A percentile compares a stretch with the other conserved stretches of the same genome.
Evolutionary conservation across 257 asterid genomes (phyloP).

Genomic region (Nicotiana noctiflora): DNA sequence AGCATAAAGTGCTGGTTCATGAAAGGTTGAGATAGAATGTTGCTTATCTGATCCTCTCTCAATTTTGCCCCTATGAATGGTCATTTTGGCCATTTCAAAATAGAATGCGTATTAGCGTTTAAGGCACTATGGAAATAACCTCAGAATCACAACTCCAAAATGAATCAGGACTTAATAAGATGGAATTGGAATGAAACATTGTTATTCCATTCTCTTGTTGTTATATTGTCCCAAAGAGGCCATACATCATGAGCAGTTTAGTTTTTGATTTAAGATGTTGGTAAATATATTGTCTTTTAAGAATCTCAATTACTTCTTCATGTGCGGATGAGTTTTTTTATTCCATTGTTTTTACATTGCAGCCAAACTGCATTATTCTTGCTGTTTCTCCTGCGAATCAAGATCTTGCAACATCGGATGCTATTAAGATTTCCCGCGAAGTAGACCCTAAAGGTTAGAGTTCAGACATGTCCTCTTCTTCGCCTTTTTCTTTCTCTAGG

Average conservation of each 20-base stretch:
- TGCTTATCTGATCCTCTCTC: background rate
- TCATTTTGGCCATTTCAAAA: background rate
- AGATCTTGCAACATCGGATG: conserved; percentile 30
- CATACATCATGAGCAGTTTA: background rate
- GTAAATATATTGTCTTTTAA: background rate
- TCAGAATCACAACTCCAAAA: background rate
- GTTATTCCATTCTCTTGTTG: background rate
- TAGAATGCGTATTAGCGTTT: background rate
- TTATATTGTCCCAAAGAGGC: background rate
- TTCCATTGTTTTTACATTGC: conserved; percentile 3
- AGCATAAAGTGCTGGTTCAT: background rate
- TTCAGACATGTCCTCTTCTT: background rate
- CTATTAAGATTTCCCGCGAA: conserved; percentile 28
- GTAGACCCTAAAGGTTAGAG: conserved; percentile 27
- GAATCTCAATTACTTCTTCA: background rate
- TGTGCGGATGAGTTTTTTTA: background rate
- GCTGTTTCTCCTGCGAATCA: conserved; percentile 31
- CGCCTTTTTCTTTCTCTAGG: background rate
- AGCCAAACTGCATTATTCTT: conserved; percentile 28
- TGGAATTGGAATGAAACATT: background rate
- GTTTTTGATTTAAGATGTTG: background rate
- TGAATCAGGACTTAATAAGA: background rate
- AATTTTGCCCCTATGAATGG: background rate
- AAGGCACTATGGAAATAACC: background rate
- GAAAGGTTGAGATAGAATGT: background rate